Conservation (phyloP, 208 protist genomes). For the Acanthamoeba pearcei region DNA sequence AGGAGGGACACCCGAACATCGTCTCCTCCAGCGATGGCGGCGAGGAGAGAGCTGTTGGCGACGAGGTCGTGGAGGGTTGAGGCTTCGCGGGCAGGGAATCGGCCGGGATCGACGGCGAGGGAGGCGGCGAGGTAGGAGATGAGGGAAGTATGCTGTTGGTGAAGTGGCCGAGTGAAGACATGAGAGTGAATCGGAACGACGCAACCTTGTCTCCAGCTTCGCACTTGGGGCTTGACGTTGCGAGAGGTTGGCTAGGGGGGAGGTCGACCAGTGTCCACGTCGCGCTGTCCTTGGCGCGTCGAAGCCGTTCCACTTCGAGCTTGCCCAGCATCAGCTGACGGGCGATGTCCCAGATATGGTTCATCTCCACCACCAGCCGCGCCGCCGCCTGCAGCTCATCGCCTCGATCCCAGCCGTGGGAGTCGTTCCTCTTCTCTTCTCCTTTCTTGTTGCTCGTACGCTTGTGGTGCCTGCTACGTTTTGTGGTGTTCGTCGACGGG, state of each 20-base stretch:
- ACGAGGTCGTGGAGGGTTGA: too few species aligned
- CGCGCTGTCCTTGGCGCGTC: not conserved
- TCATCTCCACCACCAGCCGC: slow-evolving; percentile 36
- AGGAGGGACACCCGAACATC: not conserved
- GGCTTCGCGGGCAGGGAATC: not conserved
- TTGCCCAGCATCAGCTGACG: not conserved
- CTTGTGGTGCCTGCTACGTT: not conserved
- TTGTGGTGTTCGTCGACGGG: not conserved
- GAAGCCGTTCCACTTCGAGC: not conserved
- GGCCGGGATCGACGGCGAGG: not conserved
- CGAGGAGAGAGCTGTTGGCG: not conserved
- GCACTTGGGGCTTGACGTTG: not conserved
- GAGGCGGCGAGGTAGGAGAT: not conserved
- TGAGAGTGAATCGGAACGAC: not conserved
- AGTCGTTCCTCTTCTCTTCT: not conserved
- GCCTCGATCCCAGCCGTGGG: not conserved
- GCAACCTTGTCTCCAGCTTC: not conserved
- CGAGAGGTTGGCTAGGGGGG: not conserved
- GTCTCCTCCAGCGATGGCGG: not conserved
- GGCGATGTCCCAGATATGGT: slow-evolving; percentile 43
- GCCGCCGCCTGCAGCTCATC: slow-evolving; percentile 18
- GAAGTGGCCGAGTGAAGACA: not conserved
- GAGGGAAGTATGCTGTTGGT: not conserved
- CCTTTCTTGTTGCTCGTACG: not conserved
- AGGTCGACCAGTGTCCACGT: slow-evolving; percentile 30